phyloP scores from a whole-genome alignment of 192 early-diverging fungal genomes.

The Coemansia erecta region DNA sequence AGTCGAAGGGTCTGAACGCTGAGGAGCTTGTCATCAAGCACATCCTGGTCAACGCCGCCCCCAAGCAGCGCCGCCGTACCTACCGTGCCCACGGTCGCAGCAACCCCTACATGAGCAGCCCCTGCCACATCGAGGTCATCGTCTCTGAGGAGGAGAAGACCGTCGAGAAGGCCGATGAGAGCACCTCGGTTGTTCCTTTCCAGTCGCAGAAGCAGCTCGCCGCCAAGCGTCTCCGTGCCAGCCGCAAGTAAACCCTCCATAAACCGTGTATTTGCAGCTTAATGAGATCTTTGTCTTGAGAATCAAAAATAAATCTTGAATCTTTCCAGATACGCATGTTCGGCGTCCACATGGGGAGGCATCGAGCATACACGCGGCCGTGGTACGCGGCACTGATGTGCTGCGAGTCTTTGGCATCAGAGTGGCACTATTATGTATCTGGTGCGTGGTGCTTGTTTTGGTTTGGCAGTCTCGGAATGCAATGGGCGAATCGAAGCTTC shows the following conservation, averaged over 20 bases:
- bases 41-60: conserved; percentile 98
- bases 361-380: too few species aligned
- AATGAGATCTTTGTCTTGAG: too few species aligned
- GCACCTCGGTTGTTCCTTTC: conserved; percentile 46
- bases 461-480: too few species aligned
- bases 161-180: conserved; percentile 70
- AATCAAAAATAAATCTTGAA: too few species aligned
- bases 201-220: conserved; percentile 52
- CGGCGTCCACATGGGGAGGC: too few species aligned
- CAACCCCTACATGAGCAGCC: conserved; percentile 91
- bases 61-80: conserved; percentile 94
- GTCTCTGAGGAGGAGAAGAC: conserved; percentile 84
- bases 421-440: too few species aligned
- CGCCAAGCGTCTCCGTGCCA: conserved; percentile 47
- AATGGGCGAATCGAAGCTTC: too few species aligned
- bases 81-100: conserved; percentile 99
- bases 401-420: too few species aligned
- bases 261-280: too few species aligned
- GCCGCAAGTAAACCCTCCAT: conserved; percentile 47
- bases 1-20: conserved; percentile 88
- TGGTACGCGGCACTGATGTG: too few species aligned
- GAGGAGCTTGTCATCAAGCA: conserved; percentile 89
- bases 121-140: conserved; percentile 96
- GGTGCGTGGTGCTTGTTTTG: too few species aligned
- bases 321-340: too few species aligned